phyloP scores from a whole-genome alignment of 2,329 filamentous ascomycete species.

The Ascochyta lentis region DNA sequence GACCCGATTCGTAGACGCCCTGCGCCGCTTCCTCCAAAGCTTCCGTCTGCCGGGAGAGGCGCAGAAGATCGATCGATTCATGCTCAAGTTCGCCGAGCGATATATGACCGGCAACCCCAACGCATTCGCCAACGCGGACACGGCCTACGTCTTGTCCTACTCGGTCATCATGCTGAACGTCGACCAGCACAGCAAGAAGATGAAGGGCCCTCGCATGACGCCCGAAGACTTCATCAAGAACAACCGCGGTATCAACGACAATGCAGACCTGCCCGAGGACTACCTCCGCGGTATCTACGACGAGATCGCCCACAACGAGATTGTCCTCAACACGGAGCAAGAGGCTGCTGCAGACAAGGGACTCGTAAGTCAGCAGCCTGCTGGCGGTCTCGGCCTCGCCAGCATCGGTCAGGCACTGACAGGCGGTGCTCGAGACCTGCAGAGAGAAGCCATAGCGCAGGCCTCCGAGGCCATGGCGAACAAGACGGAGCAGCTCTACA shows the following conservation, averaged over 20 bases:
- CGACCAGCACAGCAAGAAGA: slow-evolving; percentile 89
- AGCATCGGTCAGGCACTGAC: slow-evolving; percentile 88
- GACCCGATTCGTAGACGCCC: slow-evolving; percentile 88
- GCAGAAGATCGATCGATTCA: slow-evolving; percentile 99
- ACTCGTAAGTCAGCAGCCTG: slow-evolving; percentile 60
- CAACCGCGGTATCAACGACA: slow-evolving; percentile 97
- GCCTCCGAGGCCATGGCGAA: slow-evolving; percentile 93
- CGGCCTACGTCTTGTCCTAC: slow-evolving; percentile 93
- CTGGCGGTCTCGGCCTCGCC: slow-evolving; percentile 71
- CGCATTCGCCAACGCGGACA: slow-evolving; percentile 97
- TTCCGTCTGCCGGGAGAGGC: slow-evolving; percentile 95
- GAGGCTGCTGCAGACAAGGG: slow-evolving; percentile 86
- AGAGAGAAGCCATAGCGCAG: slow-evolving; percentile 90
- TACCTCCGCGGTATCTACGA: slow-evolving; percentile 91
- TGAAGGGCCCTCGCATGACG: slow-evolving; percentile 84
- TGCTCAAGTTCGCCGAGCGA: slow-evolving; percentile 97
- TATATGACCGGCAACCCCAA: slow-evolving; percentile 96
- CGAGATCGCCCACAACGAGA: slow-evolving; percentile 89
- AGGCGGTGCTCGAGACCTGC: slow-evolving; percentile 88
- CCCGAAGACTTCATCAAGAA: slow-evolving; percentile 99
- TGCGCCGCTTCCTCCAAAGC: slow-evolving; percentile 89
- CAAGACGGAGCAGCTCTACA: slow-evolving; percentile 85
- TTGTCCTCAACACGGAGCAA: slow-evolving; percentile 90
- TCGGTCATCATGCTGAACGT: slow-evolving; percentile 97
- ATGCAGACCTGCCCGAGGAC: slow-evolving; percentile 88